A percentile compares a stretch with the other conserved stretches of the same genome.
These are phyloP conservation scores for Ballota nigra DNA, from an alignment of 257 asterid genomes.

Conservation along the genomic window DNA sequence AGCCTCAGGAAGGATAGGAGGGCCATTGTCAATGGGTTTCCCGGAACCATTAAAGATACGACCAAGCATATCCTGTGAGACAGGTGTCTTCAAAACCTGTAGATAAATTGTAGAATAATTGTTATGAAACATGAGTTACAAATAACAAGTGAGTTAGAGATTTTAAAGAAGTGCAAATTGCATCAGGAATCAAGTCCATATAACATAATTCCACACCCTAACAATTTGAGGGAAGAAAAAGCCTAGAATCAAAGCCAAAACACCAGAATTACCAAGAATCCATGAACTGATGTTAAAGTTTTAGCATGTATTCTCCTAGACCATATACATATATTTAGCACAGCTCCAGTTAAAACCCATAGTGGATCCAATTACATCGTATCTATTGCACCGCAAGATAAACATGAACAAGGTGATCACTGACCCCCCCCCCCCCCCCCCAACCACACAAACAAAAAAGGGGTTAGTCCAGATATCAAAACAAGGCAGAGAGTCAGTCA, in stretches of 20 bases:
- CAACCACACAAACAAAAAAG: too few species aligned
- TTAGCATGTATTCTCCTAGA: not conserved
- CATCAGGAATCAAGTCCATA: not conserved
- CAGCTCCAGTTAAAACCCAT: not conserved
- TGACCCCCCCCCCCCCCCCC: too few species aligned
- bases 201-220: not conserved
- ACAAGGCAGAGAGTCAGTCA: not conserved
- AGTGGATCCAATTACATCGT: not conserved
- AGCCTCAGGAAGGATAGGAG: conserved; percentile 98
- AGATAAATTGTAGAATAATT: conserved; percentile 12
- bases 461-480: not conserved
- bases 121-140: conserved; percentile 2
- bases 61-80: conserved; percentile 68
- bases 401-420: too few species aligned
- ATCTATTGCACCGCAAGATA: not conserved
- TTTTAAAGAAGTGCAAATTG: not conserved
- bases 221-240: not conserved
- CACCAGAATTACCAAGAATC: not conserved
- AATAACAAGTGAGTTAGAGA: not conserved
- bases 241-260: not conserved
- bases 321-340: not conserved
- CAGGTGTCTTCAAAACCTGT: conserved; percentile 60
- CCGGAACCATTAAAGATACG: conserved; percentile 70
- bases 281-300: not conserved
- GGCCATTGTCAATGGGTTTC: conserved; percentile 96